Evolutionary conservation across 2,329 filamentous ascomycete genomes (phyloP).

Genomic region (Penicillium sp.): DNA sequence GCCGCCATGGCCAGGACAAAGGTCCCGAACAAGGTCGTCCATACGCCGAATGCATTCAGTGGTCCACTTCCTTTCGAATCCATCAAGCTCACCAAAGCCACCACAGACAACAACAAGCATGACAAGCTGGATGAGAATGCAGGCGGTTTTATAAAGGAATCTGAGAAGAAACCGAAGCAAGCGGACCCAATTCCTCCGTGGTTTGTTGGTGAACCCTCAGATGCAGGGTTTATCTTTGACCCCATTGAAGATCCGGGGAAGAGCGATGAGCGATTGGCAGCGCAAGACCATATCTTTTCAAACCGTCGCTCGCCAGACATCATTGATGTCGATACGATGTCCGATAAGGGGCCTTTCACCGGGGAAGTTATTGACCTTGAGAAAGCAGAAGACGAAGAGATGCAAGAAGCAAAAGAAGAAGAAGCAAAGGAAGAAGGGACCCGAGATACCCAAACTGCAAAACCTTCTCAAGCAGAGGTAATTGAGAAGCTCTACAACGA

Average conservation of each 20-base stretch:
- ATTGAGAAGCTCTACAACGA: slow-evolving; percentile 5
- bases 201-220: slow-evolving; percentile 41
- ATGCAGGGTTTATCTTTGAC: slow-evolving; percentile 34
- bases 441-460: background rate
- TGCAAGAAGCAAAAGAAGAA: too few species aligned
- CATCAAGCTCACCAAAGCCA: slow-evolving; percentile 63
- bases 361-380: slow-evolving; percentile 35
- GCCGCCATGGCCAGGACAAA: slow-evolving; percentile 70
- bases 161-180: slow-evolving; percentile 30
- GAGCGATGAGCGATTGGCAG: slow-evolving; percentile 22
- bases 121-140: slow-evolving; percentile 53
- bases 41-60: slow-evolving; percentile 56
- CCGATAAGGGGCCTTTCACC: slow-evolving; percentile 32
- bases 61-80: slow-evolving; percentile 89
- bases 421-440: slow-evolving; percentile 3
- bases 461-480: background rate
- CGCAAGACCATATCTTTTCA: slow-evolving; percentile 27
- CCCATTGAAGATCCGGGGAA: slow-evolving; percentile 21
- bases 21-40: slow-evolving; percentile 50
- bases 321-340: slow-evolving; percentile 40
- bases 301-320: slow-evolving; percentile 35
- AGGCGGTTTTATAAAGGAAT: slow-evolving; percentile 63
- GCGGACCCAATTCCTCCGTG: slow-evolving; percentile 44
- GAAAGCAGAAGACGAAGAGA: slow-evolving; percentile 3
- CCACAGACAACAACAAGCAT: slow-evolving; percentile 40